Conservation (phyloP, 2,329 filamentous ascomycete genomes). For the Xylariomycetidae sp. region DNA sequence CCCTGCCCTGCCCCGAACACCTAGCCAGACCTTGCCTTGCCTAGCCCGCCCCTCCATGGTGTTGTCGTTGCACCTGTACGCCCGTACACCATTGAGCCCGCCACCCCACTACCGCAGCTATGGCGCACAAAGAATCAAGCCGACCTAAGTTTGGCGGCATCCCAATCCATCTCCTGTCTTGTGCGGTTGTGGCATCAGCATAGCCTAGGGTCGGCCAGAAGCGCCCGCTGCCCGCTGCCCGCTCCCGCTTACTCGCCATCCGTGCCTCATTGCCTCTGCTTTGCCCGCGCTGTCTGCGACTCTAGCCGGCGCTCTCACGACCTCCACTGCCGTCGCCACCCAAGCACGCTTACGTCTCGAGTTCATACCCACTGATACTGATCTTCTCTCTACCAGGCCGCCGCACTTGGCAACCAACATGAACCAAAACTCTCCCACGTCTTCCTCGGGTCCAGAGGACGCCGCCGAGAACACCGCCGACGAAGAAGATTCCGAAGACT, state of each 20-base stretch:
- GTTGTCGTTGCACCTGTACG: background rate
- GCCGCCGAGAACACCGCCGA: conserved; percentile 87
- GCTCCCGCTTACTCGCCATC: conserved; percentile 1
- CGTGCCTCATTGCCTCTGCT: background rate
- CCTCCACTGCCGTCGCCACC: background rate
- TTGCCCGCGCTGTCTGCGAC: conserved; percentile 13
- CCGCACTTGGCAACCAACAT: conserved; percentile 50
- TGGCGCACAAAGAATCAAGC: conserved; percentile 2
- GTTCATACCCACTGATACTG: conserved; percentile 3
- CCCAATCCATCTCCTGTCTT: background rate
- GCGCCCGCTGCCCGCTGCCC: conserved; percentile 14
- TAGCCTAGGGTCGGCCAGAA: conserved; percentile 2
- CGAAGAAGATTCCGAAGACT: conserved; percentile 98
- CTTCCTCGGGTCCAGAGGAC: conserved; percentile 74
- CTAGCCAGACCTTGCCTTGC: background rate
- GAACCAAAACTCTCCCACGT: conserved; percentile 67
- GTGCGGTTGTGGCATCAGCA: background rate
- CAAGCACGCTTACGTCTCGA: conserved; percentile 1
- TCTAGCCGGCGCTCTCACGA: conserved; percentile 2
- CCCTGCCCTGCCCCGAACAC: background rate
- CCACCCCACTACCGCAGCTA: conserved; percentile 3
- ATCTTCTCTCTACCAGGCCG: conserved; percentile 36
- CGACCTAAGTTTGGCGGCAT: background rate
- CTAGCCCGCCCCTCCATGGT: conserved; percentile 6
- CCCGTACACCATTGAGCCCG: no score